Evolutionary conservation across 2,329 filamentous ascomycete species (phyloP).

Genomic region (Blastomyces emzantsi): DNA sequence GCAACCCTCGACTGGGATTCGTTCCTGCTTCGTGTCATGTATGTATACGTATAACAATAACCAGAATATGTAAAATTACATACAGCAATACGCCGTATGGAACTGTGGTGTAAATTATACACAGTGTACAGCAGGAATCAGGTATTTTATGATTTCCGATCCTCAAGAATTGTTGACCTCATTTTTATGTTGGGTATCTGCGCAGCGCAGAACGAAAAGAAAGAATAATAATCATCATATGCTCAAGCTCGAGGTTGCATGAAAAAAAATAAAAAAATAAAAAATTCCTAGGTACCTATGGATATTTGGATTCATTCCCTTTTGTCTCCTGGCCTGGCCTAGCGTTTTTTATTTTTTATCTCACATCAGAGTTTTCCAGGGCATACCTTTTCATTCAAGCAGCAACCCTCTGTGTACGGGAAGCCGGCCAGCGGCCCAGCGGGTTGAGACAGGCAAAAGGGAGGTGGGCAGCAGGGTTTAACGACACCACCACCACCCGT

Average conservation of each 20-base stretch:
- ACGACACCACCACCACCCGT: not conserved
- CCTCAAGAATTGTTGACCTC: not conserved
- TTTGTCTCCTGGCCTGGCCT: not conserved
- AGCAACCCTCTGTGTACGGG: too few relatives aligned
- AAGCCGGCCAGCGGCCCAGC: not conserved
- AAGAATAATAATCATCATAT: not conserved
- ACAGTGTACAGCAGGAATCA: not conserved
- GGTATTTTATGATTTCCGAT: not conserved
- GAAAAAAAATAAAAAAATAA: too few relatives aligned
- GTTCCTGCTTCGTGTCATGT: not conserved
- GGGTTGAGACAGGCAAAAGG: not conserved
- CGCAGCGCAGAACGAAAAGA: not conserved
- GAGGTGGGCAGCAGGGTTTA: not conserved
- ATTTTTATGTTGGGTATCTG: not conserved
- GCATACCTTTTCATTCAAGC: too few relatives aligned
- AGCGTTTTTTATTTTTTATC: too few relatives aligned
- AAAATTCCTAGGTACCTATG: not conserved
- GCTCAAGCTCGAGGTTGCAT: not conserved
- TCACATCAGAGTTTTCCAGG: too few relatives aligned
- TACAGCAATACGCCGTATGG: not conserved
- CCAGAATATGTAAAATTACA: not conserved
- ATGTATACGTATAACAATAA: not conserved
- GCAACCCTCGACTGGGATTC: not conserved
- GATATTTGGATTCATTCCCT: not conserved
- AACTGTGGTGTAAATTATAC: too few relatives aligned